phyloP scores from a whole-genome alignment of 2,329 filamentous ascomycete genomes.

The Aspergillus versicolor region DNA sequence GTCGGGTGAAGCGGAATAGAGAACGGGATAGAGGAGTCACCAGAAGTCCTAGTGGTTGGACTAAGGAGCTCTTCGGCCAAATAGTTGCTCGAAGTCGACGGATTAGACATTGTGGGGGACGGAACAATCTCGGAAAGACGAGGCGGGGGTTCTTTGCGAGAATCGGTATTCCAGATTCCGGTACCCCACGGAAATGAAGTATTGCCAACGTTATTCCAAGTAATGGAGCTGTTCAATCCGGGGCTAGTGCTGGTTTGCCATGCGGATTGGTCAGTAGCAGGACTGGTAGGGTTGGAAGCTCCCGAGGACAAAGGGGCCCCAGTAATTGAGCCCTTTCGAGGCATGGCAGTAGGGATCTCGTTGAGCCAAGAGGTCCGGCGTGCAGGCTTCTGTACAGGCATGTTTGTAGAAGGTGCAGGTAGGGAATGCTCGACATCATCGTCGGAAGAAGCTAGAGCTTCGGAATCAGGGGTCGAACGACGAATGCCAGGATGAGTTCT shows the following conservation, averaged over 20 bases:
- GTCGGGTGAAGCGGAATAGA: conserved; percentile 85
- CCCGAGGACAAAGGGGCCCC: conserved; percentile 71
- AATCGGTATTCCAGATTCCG: conserved; percentile 77
- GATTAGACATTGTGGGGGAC: conserved; percentile 65
- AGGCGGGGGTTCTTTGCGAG: conserved; percentile 72
- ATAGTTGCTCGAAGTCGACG: conserved; percentile 51
- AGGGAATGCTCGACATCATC: conserved; percentile 75
- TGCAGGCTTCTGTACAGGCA: conserved; percentile 60
- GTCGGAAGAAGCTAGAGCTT: conserved; percentile 89
- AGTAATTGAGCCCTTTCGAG: conserved; percentile 73
- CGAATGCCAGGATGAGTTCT: conserved; percentile 69
- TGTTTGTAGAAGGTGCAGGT: conserved; percentile 49
- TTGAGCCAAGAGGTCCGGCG: conserved; percentile 83
- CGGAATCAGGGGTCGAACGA: conserved; percentile 88
- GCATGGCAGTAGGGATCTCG: conserved; percentile 68
- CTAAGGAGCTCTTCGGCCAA: conserved; percentile 56
- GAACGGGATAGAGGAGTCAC: conserved; percentile 70
- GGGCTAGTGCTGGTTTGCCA: conserved; percentile 43
- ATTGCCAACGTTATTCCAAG: conserved; percentile 47
- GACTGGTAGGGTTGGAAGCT: conserved; percentile 77
- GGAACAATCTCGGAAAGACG: conserved; percentile 72
- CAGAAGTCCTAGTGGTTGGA: conserved; percentile 43
- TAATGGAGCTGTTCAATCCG: conserved; percentile 39
- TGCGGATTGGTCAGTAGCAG: conserved; percentile 62
- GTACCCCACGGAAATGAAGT: conserved; percentile 68